Evolutionary conservation across 345 rosid species (phyloP).

Genomic region (Populus deltoides): DNA sequence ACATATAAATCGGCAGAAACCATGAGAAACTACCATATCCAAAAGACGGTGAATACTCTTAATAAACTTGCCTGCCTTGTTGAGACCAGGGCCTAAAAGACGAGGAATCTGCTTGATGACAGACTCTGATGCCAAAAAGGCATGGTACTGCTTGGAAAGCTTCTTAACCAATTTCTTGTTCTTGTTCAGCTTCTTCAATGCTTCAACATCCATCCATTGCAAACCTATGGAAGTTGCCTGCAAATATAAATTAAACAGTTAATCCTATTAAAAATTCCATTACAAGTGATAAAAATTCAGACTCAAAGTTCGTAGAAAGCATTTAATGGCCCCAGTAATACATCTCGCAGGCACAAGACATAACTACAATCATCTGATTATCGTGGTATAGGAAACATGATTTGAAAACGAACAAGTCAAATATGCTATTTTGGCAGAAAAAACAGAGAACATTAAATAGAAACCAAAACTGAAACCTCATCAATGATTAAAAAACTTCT

Average conservation of each 20-base stretch:
- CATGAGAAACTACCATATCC: not conserved
- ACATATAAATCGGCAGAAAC: not conserved
- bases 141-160: constrained; percentile 41
- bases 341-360: too few relatives aligned
- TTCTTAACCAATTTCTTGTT: constrained; percentile 44
- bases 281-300: too few relatives aligned
- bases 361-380: not conserved
- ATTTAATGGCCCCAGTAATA: too few relatives aligned
- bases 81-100: constrained; percentile 44
- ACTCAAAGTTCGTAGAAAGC: not conserved
- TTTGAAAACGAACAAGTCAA: too few relatives aligned
- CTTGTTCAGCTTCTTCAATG: constrained; percentile 40
- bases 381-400: not conserved
- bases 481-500: not conserved
- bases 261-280: not conserved
- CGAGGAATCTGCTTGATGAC: constrained; percentile 47
- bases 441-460: too few relatives aligned
- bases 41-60: not conserved
- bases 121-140: constrained; percentile 41
- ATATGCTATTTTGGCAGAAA: too few relatives aligned
- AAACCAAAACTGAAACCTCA: not conserved
- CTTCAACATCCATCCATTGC: constrained; percentile 41
- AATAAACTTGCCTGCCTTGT: constrained; percentile 39
- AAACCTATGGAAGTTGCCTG: constrained; percentile 34
- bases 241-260: not conserved